A percentile compares a stretch with the other conserved stretches of the same genome.
phyloP scores from a whole-genome alignment of 169 alveolate species.

The Perkinsus marinus region DNA sequence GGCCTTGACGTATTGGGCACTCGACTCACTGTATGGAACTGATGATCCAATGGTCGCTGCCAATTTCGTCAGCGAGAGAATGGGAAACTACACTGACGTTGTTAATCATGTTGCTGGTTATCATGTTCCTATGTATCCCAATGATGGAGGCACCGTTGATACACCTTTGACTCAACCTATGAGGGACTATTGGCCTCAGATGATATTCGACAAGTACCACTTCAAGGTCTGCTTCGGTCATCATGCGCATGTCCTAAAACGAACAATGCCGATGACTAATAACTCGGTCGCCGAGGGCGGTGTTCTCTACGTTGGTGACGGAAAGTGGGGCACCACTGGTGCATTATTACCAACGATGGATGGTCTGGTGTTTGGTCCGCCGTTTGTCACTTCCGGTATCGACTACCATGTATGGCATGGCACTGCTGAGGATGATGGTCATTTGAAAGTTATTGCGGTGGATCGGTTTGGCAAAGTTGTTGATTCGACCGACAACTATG shows the following conservation, averaged over 20 bases:
- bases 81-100: background rate
- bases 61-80: background rate
- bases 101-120: background rate
- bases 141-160: background rate
- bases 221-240: background rate
- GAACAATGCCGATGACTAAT: background rate
- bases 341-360: background rate
- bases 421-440: background rate
- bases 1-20: background rate
- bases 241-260: background rate
- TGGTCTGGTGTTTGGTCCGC: background rate
- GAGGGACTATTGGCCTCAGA: background rate
- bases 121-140: background rate
- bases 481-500: background rate
- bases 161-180: background rate
- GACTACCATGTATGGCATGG: background rate
- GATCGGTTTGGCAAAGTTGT: background rate
- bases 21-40: background rate
- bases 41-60: background rate
- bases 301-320: background rate
- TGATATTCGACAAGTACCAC: background rate
- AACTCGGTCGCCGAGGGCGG: background rate
- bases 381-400: background rate
- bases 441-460: background rate
- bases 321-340: background rate